Conservation (phyloP, 2,329 filamentous ascomycete genomes). For the Fusarium napiforme region DNA sequence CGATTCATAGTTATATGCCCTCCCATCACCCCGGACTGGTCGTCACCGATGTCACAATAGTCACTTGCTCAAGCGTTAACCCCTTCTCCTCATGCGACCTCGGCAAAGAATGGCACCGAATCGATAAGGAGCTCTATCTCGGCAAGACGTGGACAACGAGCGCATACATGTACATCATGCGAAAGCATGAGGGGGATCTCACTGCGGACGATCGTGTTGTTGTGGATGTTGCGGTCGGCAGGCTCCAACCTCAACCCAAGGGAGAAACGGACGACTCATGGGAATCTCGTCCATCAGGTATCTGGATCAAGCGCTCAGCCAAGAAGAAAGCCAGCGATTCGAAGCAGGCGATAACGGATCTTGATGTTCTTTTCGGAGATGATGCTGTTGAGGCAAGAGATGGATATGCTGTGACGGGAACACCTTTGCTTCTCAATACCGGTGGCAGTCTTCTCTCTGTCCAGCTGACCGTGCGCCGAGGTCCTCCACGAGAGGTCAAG, state of each 20-base stretch:
- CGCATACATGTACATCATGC: constrained; percentile 83
- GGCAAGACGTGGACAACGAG: constrained; percentile 77
- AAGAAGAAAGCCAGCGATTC: constrained; percentile 81
- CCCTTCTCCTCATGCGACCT: constrained; percentile 80
- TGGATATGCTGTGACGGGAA: constrained; percentile 84
- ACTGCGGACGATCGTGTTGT: constrained; percentile 79
- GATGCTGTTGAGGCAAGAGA: constrained; percentile 90
- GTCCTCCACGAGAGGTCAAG: constrained; percentile 69
- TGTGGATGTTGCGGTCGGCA: constrained; percentile 79
- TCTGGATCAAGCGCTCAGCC: constrained; percentile 84
- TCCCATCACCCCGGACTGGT: constrained; percentile 85
- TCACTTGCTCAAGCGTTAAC: constrained; percentile 80
- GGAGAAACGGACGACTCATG: constrained; percentile 70
- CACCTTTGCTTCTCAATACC: constrained; percentile 76
- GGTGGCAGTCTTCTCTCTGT: constrained; percentile 72
- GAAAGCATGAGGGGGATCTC: constrained; percentile 88
- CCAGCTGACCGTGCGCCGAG: constrained; percentile 82
- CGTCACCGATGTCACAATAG: constrained; percentile 85
- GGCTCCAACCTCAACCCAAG: constrained; percentile 70
- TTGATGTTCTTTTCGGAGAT: constrained; percentile 89
- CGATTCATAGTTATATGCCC: constrained; percentile 88
- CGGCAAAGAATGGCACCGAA: constrained; percentile 79
- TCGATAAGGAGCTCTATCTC: constrained; percentile 91
- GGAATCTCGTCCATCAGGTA: constrained; percentile 79
- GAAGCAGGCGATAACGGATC: constrained; percentile 77